A percentile compares a stretch with the other conserved stretches of the same genome.
These are phyloP conservation scores for Salvia splendens DNA, from an alignment of 257 asterid species.

Conservation along the genomic window DNA sequence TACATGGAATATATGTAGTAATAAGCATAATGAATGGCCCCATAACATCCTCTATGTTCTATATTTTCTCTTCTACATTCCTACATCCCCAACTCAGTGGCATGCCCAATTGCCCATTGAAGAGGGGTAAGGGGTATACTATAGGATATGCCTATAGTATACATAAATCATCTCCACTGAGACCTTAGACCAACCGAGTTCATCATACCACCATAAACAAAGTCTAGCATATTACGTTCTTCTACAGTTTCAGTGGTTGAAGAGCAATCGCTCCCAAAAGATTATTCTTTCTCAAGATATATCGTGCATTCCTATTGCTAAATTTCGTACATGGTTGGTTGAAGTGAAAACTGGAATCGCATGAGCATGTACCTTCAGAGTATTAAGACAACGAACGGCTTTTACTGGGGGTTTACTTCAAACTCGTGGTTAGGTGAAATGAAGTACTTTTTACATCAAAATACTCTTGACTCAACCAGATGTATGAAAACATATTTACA, in stretches of 20 bases:
- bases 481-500: background rate
- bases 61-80: background rate
- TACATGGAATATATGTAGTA: slow-evolving; percentile 26
- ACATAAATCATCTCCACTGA: slow-evolving; percentile 14
- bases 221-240: background rate
- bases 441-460: background rate
- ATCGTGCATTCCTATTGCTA: background rate
- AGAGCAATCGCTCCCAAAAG: background rate
- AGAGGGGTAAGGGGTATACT: background rate
- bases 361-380: background rate
- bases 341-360: slow-evolving; percentile 1
- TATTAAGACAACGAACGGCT: background rate
- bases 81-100: slow-evolving; percentile 1
- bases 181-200: background rate
- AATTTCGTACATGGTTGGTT: background rate
- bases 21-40: slow-evolving; percentile 5
- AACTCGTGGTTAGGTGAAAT: background rate
- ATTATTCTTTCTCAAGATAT: background rate
- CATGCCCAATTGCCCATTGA: background rate
- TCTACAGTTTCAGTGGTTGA: background rate
- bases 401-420: background rate
- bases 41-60: slow-evolving; percentile 1
- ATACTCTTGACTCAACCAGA: background rate
- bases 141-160: slow-evolving; percentile 8
- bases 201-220: background rate